Base-by-base conservation (phyloP, 2,329 filamentous ascomycete genomes). In the Arthrobotrys iridis region DNA sequence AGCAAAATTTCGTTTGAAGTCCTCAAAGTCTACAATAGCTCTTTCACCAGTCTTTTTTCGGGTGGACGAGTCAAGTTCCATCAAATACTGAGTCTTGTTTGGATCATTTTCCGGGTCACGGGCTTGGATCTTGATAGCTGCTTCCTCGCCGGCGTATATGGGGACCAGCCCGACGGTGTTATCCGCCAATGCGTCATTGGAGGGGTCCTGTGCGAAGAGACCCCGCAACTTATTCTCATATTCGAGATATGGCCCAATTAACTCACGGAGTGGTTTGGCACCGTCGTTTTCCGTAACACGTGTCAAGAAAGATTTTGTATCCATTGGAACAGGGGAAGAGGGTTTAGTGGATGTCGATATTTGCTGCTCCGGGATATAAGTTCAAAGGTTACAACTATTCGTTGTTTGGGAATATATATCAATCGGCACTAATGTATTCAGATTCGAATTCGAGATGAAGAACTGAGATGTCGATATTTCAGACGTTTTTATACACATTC, bases 1-100 rank as follows among this genome's bases (percentile, higher is more conserved):
- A 72, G 87, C 87, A 82, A 96, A 94, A 82, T 95, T 94, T 48
- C 87, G 87, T 80, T 89, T 88, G 79, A 95, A 96, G 24, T 91
- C 88, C 57, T 87, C 85, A 45, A 94, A 80, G 8, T 85, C 81
- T 0, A 93, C 91, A 3, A 91, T 86, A 1, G 92, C 92, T 1
- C 87, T 87, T 0, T 50, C 86, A 4, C 87, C 89, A 80, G 88
- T 83, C 0, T 84, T 78, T 52, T 88, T 88, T 33, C 92, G 88
- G 60, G 90, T 86, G 1, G 88, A 83, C 0, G 86, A 82, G 0
- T 86, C 84, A 20, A 93, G 84, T 3, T 87, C 81, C 90, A 93
- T 91, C 80, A 93, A 88, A 79, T 91, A 79, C 79, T 86, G 87
- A 78, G 90, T 87, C 43, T 87, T 84, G 11, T 86, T 82, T 0